Conservation (phyloP, 495 filamentous ascomycete species). For the Trypethelium eluteriae region DNA sequence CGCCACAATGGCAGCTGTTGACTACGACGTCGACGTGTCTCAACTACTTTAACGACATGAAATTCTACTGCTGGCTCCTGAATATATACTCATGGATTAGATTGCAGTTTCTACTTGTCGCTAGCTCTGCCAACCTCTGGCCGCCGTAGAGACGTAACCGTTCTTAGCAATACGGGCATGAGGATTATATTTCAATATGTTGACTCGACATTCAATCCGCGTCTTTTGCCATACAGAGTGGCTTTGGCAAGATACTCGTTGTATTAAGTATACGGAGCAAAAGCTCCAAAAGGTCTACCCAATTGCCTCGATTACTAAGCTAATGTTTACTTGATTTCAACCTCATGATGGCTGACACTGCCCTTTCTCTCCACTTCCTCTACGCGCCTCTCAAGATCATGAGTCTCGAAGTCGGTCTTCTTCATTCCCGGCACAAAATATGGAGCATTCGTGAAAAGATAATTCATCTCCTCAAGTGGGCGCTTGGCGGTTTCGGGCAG, state of each 20-base stretch:
- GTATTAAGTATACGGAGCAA: too few species aligned
- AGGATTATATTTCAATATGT: not conserved
- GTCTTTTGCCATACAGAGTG: too few species aligned
- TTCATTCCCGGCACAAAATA: constrained; percentile 52
- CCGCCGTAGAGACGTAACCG: too few species aligned
- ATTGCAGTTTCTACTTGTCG: too few species aligned
- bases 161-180: too few species aligned
- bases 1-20: not conserved
- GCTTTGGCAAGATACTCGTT: too few species aligned
- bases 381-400: constrained; percentile 39
- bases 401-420: constrained; percentile 34
- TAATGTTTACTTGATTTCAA: not conserved
- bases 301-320: not conserved
- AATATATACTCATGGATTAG: too few species aligned
- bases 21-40: too few species aligned
- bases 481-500: constrained; percentile 59
- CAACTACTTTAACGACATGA: too few species aligned
- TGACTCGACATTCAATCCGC: too few species aligned
- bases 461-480: constrained; percentile 64
- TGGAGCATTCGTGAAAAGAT: constrained; percentile 60
- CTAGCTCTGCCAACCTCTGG: too few species aligned
- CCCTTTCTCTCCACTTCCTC: constrained; percentile 41
- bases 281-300: not conserved
- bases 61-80: too few species aligned
- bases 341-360: constrained; percentile 25